Evolutionary conservation across 176 grass and related monocot species (phyloP).

Genomic region (Eragrostis curvula): DNA sequence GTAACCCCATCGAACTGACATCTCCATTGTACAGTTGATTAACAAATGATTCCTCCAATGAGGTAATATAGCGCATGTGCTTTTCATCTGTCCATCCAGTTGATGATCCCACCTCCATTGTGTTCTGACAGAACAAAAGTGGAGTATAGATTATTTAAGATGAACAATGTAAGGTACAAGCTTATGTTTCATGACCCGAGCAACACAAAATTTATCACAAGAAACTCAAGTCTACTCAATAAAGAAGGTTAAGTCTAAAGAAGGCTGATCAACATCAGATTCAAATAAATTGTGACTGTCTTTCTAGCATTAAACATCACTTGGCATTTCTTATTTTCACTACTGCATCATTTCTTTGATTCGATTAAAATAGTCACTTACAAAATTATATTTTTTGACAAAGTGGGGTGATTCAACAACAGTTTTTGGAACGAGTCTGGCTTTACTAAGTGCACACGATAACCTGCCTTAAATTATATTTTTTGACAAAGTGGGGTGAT

Average conservation of each 20-base stretch:
- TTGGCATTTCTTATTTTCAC: constrained; percentile 4
- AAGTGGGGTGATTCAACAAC: neutral
- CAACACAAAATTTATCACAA: neutral
- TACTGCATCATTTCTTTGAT: constrained; percentile 21
- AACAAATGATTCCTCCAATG: constrained; percentile 78
- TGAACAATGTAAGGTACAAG: constrained; percentile 25
- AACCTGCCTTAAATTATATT: neutral
- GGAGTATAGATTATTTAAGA: neutral
- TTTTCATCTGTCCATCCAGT: constrained; percentile 87
- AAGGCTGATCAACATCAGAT: constrained; percentile 6
- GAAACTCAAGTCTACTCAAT: neutral
- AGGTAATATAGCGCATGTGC: constrained; percentile 73
- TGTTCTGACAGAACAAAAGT: constrained; percentile 52
- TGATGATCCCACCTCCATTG: constrained; percentile 30
- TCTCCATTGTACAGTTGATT: constrained; percentile 58
- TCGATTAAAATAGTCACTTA: neutral
- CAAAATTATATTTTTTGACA: neutral
- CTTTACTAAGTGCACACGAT: neutral
- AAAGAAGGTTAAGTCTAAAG: constrained; percentile 1
- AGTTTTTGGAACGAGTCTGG: neutral
- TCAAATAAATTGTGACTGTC: neutral
- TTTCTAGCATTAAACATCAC: neutral
- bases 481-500: too few relatives aligned
- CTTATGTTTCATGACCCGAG: neutral
- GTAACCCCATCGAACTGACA: constrained; percentile 37